Percentiles rank a stretch among this genome's conserved stretches.
Conservation (phyloP, 2,329 filamentous ascomycete genomes). For the Lithohypha guttulata region DNA sequence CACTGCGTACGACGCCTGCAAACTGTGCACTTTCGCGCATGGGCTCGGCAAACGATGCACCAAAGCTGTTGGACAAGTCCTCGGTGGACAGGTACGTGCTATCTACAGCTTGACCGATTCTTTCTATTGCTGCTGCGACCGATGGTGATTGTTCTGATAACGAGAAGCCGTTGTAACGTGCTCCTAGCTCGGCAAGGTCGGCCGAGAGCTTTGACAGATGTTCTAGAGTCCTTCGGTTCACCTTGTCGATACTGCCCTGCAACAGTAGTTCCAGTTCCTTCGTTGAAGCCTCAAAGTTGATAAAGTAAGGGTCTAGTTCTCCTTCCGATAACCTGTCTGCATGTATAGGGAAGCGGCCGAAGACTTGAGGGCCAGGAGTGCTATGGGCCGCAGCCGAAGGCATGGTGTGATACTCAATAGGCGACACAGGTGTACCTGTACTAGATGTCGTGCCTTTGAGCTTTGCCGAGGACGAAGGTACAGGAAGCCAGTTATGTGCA, state of each 20-base stretch:
- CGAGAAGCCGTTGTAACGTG: constrained; percentile 94
- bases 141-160: constrained; percentile 83
- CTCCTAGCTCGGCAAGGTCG: constrained; percentile 85
- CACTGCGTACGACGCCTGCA: constrained; percentile 80
- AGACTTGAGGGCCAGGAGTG: constrained; percentile 51
- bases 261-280: constrained; percentile 82
- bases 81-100: constrained; percentile 93
- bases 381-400: constrained; percentile 47
- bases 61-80: constrained; percentile 76
- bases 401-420: constrained; percentile 38
- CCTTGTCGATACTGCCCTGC: constrained; percentile 90
- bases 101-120: constrained; percentile 87
- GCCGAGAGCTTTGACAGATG: constrained; percentile 75
- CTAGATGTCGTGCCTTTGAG: constrained; percentile 48
- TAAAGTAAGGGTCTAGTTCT: constrained; percentile 91
- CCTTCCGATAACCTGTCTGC: constrained; percentile 68
- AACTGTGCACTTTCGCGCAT: constrained; percentile 98
- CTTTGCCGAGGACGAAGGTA: constrained; percentile 77
- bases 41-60: constrained; percentile 88
- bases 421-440: constrained; percentile 45
- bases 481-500: constrained; percentile 76
- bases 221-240: constrained; percentile 78
- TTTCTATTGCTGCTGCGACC: constrained; percentile 84
- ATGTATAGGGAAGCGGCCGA: constrained; percentile 73
- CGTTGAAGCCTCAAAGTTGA: constrained; percentile 81